Evolutionary conservation across 2,329 filamentous ascomycete genomes (phyloP), one percentile per base, ranked within the genome.

Genomic region (Aspergillus brasiliensis): DNA sequence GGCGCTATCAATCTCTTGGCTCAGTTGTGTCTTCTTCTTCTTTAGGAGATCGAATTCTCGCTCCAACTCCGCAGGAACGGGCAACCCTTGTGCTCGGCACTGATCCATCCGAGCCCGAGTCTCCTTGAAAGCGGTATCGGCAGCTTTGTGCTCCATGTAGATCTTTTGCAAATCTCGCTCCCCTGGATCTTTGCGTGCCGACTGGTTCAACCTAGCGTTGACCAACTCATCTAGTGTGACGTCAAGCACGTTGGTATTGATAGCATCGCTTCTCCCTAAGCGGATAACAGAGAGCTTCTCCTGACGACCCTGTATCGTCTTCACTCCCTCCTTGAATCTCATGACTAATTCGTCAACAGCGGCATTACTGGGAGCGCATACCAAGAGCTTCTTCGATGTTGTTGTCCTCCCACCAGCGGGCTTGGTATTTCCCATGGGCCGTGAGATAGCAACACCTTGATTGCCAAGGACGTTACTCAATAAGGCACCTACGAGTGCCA

Each of bases 311-410:
- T 84, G 86, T 60, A 86, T 82, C 0, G 91, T 93, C 71, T 88
- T 94, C 55, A 99, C 84, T 4, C 95, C 95, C 56, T 86, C 82
- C 77, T 96, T 98, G 70, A 99, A 84, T 79, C 95, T 89, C 75
- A 97, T 88, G 17, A 99, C 95, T 63, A 99, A 75, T 75, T 99
- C 95, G 73, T 99, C 95, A 5, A 99, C 95, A 31, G 95, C 95
- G 6, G 95, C 95, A 75, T 99, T 99, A 82, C 93, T 98, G 13
- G 95, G 95, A n/a, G 95, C 95, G 72, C 95, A 99, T 23, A 99
- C 91, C 25, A 99, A 84, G 25, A 99, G 82, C 75, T 98, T 99
- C 78, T 96, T 97, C 2, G 85, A 73, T 1, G 73, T 71, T 46
- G 70, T 75, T 62, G 71, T 74, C 67, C 72, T 74, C 63, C 66